Percentiles rank a stretch among this genome's conserved stretches.
Evolutionary conservation across 805 yeast genomes (phyloP).

Genomic region (Candida saitoana): DNA sequence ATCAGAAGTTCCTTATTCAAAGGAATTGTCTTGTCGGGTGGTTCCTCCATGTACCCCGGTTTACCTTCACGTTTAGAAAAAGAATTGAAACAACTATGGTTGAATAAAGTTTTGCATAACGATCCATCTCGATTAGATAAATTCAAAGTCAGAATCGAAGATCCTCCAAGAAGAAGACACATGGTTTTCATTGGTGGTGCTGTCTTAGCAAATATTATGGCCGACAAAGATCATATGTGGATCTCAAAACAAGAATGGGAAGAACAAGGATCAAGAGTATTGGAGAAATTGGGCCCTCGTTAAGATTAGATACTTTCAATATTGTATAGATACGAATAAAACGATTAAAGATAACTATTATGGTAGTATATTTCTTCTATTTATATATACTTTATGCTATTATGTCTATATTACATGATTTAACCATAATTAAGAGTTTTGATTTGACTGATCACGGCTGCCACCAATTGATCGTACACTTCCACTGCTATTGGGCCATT

Average conservation of each 20-base stretch:
- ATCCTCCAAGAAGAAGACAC: constrained; percentile 97
- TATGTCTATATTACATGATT: constrained; percentile 1
- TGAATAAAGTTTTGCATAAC: constrained; percentile 78
- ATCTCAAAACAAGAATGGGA: constrained; percentile 94
- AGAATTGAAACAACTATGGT: constrained; percentile 95
- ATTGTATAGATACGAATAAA: neutral
- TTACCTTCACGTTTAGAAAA: constrained; percentile 92
- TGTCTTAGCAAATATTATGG: constrained; percentile 95
- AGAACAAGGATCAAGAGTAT: constrained; percentile 85
- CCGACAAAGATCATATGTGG: constrained; percentile 99
- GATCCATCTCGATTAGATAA: constrained; percentile 84
- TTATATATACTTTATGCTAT: neutral
- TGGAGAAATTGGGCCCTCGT: constrained; percentile 90
- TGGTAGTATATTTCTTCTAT: constrained; percentile 1
- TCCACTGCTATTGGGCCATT: constrained; percentile 38
- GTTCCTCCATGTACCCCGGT: constrained; percentile 98
- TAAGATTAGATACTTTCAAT: constrained; percentile 22
- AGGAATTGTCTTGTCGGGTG: constrained; percentile 94
- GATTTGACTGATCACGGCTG: constrained; percentile 36
- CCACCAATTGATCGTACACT: constrained; percentile 37
- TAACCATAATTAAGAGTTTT: constrained; percentile 33
- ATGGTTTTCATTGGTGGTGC: constrained; percentile 99
- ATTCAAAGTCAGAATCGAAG: constrained; percentile 95
- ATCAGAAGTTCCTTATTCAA: constrained; percentile 82
- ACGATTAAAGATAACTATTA: neutral